Evolutionary conservation across 2,329 filamentous ascomycete genomes (phyloP), one percentile per base, ranked within the genome.

Genomic region (Venturia aucupariae): DNA sequence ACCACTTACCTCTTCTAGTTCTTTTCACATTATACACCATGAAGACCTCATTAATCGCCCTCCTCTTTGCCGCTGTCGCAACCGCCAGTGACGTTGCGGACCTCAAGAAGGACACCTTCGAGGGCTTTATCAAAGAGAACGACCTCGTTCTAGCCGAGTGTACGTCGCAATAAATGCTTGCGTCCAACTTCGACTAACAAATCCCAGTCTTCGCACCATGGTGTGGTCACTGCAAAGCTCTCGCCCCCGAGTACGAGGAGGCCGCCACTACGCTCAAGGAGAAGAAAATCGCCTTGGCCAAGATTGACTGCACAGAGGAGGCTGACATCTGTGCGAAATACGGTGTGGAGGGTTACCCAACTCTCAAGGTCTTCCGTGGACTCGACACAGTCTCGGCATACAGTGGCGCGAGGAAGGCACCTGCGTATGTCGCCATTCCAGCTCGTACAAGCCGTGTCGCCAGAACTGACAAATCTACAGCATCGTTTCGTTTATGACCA

Each of bases 331-430:
- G 94, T 86, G 85, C 92, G 78, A 82, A 85, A 71, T 90, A 90
- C 73, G 92, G 90, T 68, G 92, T 99, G 54, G 92, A 97, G 83
- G 94, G 94, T 69, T 99, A 99, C 84, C 94, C 94, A 68, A 99
- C 94, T 70, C 86, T 99, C 75, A 99, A 97, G 87, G 86, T 99
- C 80, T 99, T 99, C 92, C 91, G 93, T 72, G 93, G 94, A 71
- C 78, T 80, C 54, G 90, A 97, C 13, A 90, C 89, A 75, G 79
- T 90, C 75, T 82, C 85, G 69, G 88, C 92, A 68, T 99, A 99
- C 81, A 82, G 83, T 72, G 94, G 94, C 74, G 88, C 91, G 78
- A 86, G 94, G 77, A 96, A 97, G 83, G 88, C 92, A 69, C 86
- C 85, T 77, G 81, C 84, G 81, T 83, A 77, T 73, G 80, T 78